Evolutionary conservation across 2,329 filamentous ascomycete species (phyloP).

Genomic region (Penicillium sp.): DNA sequence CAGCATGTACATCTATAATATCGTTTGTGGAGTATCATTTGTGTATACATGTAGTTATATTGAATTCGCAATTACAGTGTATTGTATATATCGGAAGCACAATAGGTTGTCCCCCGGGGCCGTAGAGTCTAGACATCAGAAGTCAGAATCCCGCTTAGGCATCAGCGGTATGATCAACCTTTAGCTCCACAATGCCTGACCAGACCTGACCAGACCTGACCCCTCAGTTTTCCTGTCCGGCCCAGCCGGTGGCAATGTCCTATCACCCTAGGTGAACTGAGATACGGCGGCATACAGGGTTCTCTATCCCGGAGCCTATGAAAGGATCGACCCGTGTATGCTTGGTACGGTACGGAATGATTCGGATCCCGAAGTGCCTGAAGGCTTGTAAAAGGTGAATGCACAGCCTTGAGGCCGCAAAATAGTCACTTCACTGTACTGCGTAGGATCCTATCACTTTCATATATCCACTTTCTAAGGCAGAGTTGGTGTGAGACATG

Average conservation of each 20-base stretch:
- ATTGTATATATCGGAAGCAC: not conserved
- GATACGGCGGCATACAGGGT: conserved; percentile 23
- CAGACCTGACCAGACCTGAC: not conserved
- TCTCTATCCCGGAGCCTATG: conserved; percentile 22
- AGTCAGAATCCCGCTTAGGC: not conserved
- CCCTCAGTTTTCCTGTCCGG: conserved; percentile 19
- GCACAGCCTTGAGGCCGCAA: not conserved
- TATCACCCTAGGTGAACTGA: conserved; percentile 17
- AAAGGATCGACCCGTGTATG: conserved; percentile 14
- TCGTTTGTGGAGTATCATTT: too few relatives aligned
- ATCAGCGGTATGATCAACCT: conserved; percentile 10
- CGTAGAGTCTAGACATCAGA: conserved; percentile 1
- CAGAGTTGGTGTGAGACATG: not conserved
- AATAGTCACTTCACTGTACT: not conserved
- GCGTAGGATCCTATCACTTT: not conserved
- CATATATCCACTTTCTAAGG: not conserved
- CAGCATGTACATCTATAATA: not conserved
- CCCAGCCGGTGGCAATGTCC: conserved; percentile 15
- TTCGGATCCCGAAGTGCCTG: conserved; percentile 20
- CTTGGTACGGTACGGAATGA: conserved; percentile 19
- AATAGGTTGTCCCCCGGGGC: not conserved
- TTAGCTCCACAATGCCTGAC: conserved; percentile 6
- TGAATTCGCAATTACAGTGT: not conserved
- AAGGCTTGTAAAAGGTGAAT: not conserved
- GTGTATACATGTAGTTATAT: too few relatives aligned